Conservation (phyloP, 345 rosid genomes). For the Nasturtium officinale region DNA sequence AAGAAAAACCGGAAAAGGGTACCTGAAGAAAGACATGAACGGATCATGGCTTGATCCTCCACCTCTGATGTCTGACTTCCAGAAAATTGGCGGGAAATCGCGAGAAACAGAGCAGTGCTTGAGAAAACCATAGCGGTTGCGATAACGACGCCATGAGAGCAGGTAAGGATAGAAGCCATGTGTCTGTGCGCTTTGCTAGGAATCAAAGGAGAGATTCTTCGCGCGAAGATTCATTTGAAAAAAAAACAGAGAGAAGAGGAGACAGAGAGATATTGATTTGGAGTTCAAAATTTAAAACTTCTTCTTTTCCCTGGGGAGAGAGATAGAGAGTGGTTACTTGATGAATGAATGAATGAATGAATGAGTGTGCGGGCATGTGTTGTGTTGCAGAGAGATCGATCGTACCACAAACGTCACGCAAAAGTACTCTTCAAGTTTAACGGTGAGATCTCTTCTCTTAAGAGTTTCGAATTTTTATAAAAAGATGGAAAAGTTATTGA, state of each 20-base stretch:
- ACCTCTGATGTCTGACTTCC: constrained; percentile 33
- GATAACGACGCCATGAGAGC: constrained; percentile 58
- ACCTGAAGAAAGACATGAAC: constrained; percentile 73
- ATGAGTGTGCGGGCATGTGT: constrained; percentile 33
- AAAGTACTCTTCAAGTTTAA: constrained; percentile 25
- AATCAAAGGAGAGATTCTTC: background rate
- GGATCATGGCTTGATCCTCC: constrained; percentile 28
- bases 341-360: constrained; percentile 32
- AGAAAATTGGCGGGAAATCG: constrained; percentile 57
- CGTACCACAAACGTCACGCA: constrained; percentile 30
- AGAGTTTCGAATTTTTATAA: background rate
- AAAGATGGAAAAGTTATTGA: background rate
- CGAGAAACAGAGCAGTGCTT: constrained; percentile 65
- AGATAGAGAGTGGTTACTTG: background rate
- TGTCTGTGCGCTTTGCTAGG: background rate
- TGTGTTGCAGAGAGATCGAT: constrained; percentile 35
- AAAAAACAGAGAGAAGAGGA: background rate
- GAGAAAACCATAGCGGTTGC: constrained; percentile 89
- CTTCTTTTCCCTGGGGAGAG: background rate
- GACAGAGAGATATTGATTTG: background rate
- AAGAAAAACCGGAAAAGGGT: constrained; percentile 2
- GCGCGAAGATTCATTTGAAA: background rate
- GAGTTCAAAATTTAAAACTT: background rate
- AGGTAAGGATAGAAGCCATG: constrained; percentile 45
- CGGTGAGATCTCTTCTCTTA: constrained; percentile 24